These are phyloP conservation scores for Claviceps spartinae DNA, from an alignment of 2,329 filamentous ascomycete species.

Conservation along the genomic window DNA sequence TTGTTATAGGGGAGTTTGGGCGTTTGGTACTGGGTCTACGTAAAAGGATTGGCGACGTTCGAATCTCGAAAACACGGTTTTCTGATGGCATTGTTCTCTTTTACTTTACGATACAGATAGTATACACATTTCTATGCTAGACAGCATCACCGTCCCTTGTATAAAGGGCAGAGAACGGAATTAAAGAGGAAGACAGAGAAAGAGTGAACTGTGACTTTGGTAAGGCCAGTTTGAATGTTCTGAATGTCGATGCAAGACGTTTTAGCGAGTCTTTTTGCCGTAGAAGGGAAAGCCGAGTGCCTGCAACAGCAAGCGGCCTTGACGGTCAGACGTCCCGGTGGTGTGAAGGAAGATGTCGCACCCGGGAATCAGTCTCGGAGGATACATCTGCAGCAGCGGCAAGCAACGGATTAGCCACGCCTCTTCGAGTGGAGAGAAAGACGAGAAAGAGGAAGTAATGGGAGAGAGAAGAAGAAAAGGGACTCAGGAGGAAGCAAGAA, in stretches of 20 bases:
- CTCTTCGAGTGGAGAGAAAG: background rate
- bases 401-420: no score
- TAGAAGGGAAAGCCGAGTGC: slow-evolving; percentile 52
- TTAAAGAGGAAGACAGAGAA: background rate
- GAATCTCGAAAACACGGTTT: background rate
- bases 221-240: no score
- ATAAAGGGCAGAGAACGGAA: background rate
- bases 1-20: slow-evolving; percentile 22
- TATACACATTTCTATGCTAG: slow-evolving; percentile 18
- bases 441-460: background rate
- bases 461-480: background rate
- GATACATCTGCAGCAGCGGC: slow-evolving; percentile 35
- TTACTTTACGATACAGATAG: slow-evolving; percentile 18
- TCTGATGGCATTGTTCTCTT: background rate
- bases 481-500: slow-evolving; percentile 10
- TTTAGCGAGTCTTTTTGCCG: slow-evolving; percentile 46
- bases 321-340: slow-evolving; percentile 69
- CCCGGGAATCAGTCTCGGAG: slow-evolving; percentile 64
- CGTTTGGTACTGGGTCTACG: slow-evolving; percentile 6
- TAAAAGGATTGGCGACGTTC: background rate
- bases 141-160: background rate
- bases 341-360: slow-evolving; percentile 76
- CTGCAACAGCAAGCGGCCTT: slow-evolving; percentile 58
- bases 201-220: background rate
- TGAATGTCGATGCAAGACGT: background rate